Evolutionary conservation across 1,139 yeast species (phyloP).

Genomic region (Saccharomyces hybrid): DNA sequence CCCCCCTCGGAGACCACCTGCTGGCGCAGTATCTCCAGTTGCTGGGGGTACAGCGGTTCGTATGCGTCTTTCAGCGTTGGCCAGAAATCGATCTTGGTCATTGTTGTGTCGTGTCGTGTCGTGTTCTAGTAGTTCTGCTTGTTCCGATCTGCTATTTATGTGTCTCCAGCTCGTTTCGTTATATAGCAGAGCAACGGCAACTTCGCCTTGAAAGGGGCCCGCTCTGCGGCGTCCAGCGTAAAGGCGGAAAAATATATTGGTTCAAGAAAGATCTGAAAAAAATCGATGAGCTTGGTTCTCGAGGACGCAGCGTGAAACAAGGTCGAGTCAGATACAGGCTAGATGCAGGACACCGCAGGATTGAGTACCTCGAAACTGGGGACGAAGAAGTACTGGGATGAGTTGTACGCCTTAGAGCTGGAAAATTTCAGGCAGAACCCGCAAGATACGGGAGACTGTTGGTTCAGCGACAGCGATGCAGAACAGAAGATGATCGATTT

Average conservation of each 20-base stretch:
- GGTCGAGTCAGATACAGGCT: not conserved
- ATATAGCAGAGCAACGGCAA: not conserved
- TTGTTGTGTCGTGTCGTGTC: conserved; percentile 3
- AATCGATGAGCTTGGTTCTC: conserved; percentile 2
- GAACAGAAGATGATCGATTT: conserved; percentile 73
- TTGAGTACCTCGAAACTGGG: conserved; percentile 70
- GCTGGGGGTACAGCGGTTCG: conserved; percentile 65
- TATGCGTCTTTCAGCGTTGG: conserved; percentile 30
- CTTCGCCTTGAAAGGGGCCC: not conserved
- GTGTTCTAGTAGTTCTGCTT: not conserved
- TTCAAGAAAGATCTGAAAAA: not conserved
- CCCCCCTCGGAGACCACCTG: conserved; percentile 73
- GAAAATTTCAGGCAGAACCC: conserved; percentile 62
- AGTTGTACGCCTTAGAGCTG: conserved; percentile 67
- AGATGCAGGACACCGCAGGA: conserved; percentile 44
- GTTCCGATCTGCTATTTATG: not conserved
- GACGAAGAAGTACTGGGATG: conserved; percentile 82
- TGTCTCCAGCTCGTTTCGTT: not conserved
- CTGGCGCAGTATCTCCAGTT: conserved; percentile 62
- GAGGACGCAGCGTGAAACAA: not conserved
- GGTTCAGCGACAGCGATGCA: conserved; percentile 93
- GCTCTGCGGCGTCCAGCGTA: not conserved
- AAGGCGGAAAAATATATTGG: not conserved
- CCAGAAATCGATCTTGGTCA: conserved; percentile 25
- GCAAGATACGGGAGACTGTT: conserved; percentile 86